Percentiles rank a stretch among this genome's conserved stretches.
These are phyloP conservation scores for Ploettnerulaceae sp. DNA, from an alignment of 2,329 filamentous ascomycete species.

Conservation along the genomic window DNA sequence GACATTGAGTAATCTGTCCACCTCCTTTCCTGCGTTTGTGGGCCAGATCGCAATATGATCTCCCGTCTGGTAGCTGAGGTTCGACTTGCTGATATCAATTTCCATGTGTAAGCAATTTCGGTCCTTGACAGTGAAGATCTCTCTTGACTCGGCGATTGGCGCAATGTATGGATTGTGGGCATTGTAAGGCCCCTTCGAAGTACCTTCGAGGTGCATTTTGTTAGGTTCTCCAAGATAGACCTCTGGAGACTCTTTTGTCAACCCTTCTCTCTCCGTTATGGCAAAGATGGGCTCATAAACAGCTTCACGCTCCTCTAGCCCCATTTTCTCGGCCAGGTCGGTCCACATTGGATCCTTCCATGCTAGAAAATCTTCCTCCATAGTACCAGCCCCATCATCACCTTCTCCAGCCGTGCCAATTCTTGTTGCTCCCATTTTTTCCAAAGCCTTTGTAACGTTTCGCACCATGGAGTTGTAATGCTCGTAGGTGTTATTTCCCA, in stretches of 20 bases:
- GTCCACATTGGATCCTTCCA: constrained; percentile 99
- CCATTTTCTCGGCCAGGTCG: constrained; percentile 76
- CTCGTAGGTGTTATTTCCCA: constrained; percentile 99
- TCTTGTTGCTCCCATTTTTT: constrained; percentile 75
- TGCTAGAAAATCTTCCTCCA: constrained; percentile 98
- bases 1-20: constrained; percentile 80
- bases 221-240: constrained; percentile 97
- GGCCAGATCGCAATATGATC: constrained; percentile 98
- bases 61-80: constrained; percentile 89
- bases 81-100: constrained; percentile 83
- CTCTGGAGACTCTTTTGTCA: constrained; percentile 68
- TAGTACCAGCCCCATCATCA: constrained; percentile 95
- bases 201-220: constrained; percentile 87
- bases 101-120: constrained; percentile 97
- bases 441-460: constrained; percentile 75
- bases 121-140: constrained; percentile 84
- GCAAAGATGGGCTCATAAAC: constrained; percentile 91
- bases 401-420: constrained; percentile 90
- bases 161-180: constrained; percentile 97
- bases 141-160: constrained; percentile 82
- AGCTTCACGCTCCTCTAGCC: constrained; percentile 88
- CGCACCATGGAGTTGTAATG: constrained; percentile 99
- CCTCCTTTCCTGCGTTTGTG: constrained; percentile 87
- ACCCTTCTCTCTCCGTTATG: constrained; percentile 68
- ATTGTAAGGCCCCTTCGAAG: constrained; percentile 84